Evolutionary conservation across 176 grass and related monocot species (phyloP), one percentile per base, ranked within the genome.

Genomic region (Microstegium vimineum): DNA sequence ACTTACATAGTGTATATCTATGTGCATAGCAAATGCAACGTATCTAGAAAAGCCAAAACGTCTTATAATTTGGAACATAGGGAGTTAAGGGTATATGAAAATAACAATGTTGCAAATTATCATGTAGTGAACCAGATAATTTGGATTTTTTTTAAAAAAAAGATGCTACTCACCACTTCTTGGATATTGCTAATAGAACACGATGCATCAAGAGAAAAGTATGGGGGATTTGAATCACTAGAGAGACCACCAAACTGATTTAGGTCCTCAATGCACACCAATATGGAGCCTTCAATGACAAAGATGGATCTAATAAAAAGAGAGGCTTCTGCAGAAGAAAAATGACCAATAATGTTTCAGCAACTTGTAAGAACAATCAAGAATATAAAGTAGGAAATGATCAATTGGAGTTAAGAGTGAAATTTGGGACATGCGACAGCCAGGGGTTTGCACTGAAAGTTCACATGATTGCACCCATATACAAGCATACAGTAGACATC

Each of bases 261-360:
- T 60, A 95, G 43, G 66, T 99, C 88, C 91, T 99, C 96, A 84
- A 89, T 85, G 84, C 87, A 99, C n/a, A 99, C 69, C 71, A 89
- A 42, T 83, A 99, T 84, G 81, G 69, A 86, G 43, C 69, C 75
- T 74, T 90, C 87, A 77, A 86, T 87, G 66, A 99, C 62, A 83
- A 89, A 81, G 18, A 98, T 71, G 32, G 86, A 98, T 90, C 94
- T 90, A 12, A 77, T 38, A 61, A n/a, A 76, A 73, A 88, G 32
- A 40, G 89, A 88, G 68, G 82, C 85, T 13, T 87, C 94, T 94
- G 84, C 72, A 82, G 28, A 73, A 83, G 37, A 80, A 23, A 88
- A 89, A 83, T 73, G 82, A 46, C 67, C 73, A 82, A 66, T 65
- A 73, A 26, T 28, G 40, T 30, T 40, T 88, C 33, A 57, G 65